These are phyloP conservation scores for Candida maris DNA, from an alignment of 805 yeast genomes.

Conservation along the genomic window DNA sequence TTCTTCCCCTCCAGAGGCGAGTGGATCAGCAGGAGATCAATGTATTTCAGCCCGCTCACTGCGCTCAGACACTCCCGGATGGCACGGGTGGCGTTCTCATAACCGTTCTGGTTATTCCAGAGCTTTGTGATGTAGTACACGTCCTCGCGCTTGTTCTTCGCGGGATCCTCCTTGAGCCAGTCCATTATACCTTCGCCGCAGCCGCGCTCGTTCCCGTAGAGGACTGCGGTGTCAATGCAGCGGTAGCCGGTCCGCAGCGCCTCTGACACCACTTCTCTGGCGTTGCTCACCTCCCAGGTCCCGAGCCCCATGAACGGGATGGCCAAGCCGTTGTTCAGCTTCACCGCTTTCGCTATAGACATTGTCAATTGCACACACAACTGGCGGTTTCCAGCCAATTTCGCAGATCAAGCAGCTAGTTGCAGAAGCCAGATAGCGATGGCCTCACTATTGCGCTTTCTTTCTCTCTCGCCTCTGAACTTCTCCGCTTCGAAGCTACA, in stretches of 20 bases:
- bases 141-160: conserved; percentile 42
- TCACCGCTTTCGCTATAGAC: conserved; percentile 26
- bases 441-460: too few relatives aligned
- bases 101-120: conserved; percentile 67
- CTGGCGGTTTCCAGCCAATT: too few relatives aligned
- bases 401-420: too few relatives aligned
- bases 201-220: conserved; percentile 46
- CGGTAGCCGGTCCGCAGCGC: conserved; percentile 44
- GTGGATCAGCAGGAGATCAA: conserved; percentile 68
- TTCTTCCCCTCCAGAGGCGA: conserved; percentile 51
- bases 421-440: too few relatives aligned
- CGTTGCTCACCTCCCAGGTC: conserved; percentile 40
- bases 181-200: conserved; percentile 45
- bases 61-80: conserved; percentile 51
- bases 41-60: conserved; percentile 57
- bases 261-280: conserved; percentile 38
- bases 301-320: conserved; percentile 53
- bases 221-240: conserved; percentile 45
- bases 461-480: too few relatives aligned
- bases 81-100: conserved; percentile 52
- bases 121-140: conserved; percentile 67
- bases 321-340: conserved; percentile 49
- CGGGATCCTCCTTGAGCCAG: conserved; percentile 37
- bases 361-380: too few relatives aligned
- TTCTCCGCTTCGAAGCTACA: too few relatives aligned